Evolutionary conservation across 1,139 yeast species (phyloP).

Genomic region (Saccharomyces hybrid): DNA sequence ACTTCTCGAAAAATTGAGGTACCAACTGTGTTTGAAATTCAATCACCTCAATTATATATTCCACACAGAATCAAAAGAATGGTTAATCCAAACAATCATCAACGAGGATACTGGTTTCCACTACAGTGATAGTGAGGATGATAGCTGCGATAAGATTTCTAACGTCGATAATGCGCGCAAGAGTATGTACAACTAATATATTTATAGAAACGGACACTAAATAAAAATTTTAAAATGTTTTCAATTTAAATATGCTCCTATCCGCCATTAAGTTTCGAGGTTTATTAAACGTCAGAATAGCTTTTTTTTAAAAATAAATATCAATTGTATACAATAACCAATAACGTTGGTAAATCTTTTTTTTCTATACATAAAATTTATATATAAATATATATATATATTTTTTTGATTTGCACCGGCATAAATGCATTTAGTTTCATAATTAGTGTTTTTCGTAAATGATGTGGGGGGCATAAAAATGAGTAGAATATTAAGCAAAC

Average conservation of each 20-base stretch:
- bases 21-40: neutral
- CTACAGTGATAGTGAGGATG: neutral
- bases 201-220: neutral
- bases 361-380: neutral
- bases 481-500: neutral
- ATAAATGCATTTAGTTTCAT: neutral
- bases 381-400: neutral
- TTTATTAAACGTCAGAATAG: neutral
- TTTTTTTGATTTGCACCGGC: neutral
- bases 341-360: neutral
- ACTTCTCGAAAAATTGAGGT: constrained; percentile 5
- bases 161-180: neutral
- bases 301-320: too few relatives aligned
- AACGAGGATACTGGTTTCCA: constrained; percentile 30
- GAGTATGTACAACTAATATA: neutral
- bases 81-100: constrained; percentile 70
- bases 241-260: neutral
- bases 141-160: too few relatives aligned
- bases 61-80: constrained; percentile 45
- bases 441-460: neutral
- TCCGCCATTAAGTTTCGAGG: too few relatives aligned
- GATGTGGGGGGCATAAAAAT: neutral
- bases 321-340: neutral
- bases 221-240: neutral
- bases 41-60: neutral